phyloP scores from a whole-genome alignment of 2,329 filamentous ascomycete genomes.

The Knufia fluminis region DNA sequence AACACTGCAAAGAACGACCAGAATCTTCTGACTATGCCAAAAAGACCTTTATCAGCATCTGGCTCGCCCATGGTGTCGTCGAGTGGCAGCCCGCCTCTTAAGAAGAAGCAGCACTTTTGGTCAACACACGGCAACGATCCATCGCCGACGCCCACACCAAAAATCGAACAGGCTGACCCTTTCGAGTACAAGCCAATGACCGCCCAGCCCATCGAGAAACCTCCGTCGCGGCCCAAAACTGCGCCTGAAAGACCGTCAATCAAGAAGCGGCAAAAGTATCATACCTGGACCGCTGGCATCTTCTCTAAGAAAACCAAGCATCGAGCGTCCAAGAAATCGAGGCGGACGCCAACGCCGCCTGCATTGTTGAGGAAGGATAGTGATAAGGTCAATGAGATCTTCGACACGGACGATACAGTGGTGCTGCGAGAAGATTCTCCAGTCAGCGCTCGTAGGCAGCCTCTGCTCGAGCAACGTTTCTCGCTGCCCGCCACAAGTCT shows the following conservation, averaged over 20 bases:
- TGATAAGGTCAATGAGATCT: constrained; percentile 37
- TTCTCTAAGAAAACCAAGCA: constrained; percentile 42
- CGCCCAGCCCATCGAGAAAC: constrained; percentile 8
- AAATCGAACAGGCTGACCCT: constrained; percentile 20
- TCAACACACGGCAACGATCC: constrained; percentile 25
- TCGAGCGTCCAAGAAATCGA: constrained; percentile 34
- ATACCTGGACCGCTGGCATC: constrained; percentile 48
- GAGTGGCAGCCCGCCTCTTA: constrained; percentile 20
- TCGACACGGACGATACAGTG: constrained; percentile 42
- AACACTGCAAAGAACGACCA: constrained; percentile 6
- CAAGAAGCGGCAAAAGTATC: constrained; percentile 65
- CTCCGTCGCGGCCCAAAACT: constrained; percentile 21
- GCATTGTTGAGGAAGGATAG: constrained; percentile 30
- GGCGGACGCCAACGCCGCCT: constrained; percentile 36
- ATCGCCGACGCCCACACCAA: constrained; percentile 27
- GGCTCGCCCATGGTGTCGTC: constrained; percentile 22
- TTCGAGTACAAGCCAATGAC: constrained; percentile 12
- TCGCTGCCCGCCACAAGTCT: constrained; percentile 1
- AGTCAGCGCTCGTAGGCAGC: constrained; percentile 13
- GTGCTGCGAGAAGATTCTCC: constrained; percentile 35
- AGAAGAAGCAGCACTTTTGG: constrained; percentile 25
- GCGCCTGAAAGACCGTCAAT: constrained; percentile 29
- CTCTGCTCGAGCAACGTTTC: background rate
- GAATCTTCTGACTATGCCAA: constrained; percentile 20
- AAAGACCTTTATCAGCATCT: constrained; percentile 34